Evolutionary conservation across 495 filamentous ascomycete genomes (phyloP).

Genomic region (Tuber microsphaerosporum): DNA sequence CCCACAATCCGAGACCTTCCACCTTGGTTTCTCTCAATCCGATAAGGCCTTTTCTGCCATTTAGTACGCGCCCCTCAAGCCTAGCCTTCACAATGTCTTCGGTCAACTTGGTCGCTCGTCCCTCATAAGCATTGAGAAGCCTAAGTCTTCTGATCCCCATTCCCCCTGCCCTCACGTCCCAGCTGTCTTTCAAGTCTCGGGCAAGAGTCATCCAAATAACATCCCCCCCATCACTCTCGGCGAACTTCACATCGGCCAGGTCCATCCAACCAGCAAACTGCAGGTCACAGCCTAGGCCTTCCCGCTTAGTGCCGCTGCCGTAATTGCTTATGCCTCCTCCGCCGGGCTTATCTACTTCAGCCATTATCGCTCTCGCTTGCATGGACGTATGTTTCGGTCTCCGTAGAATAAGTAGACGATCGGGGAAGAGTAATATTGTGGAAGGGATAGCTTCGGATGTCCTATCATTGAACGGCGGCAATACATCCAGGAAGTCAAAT

Average conservation of each 20-base stretch:
- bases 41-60: conserved; percentile 53
- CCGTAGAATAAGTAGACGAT: conserved; percentile 67
- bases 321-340: conserved; percentile 48
- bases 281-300: conserved; percentile 51
- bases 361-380: conserved; percentile 68
- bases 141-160: conserved; percentile 56
- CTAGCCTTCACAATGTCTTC: conserved; percentile 83
- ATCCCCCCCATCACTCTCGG: conserved; percentile 66
- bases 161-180: conserved; percentile 48
- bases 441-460: conserved; percentile 34
- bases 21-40: conserved; percentile 34
- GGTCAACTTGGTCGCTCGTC: conserved; percentile 63
- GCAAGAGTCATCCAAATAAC: conserved; percentile 64
- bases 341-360: conserved; percentile 72
- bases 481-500: conserved; percentile 70
- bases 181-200: conserved; percentile 52
- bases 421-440: conserved; percentile 77
- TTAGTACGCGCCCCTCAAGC: conserved; percentile 70
- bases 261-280: conserved; percentile 65
- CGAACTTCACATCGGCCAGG: conserved; percentile 64
- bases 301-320: conserved; percentile 38
- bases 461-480: conserved; percentile 58
- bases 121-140: conserved; percentile 70
- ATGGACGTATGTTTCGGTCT: conserved; percentile 56
- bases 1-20: conserved; percentile 37